A percentile compares a stretch with the other conserved stretches of the same genome.
These are phyloP conservation scores for Parafenestella ontariensis DNA, from an alignment of 2,329 filamentous ascomycete genomes.

Conservation along the genomic window DNA sequence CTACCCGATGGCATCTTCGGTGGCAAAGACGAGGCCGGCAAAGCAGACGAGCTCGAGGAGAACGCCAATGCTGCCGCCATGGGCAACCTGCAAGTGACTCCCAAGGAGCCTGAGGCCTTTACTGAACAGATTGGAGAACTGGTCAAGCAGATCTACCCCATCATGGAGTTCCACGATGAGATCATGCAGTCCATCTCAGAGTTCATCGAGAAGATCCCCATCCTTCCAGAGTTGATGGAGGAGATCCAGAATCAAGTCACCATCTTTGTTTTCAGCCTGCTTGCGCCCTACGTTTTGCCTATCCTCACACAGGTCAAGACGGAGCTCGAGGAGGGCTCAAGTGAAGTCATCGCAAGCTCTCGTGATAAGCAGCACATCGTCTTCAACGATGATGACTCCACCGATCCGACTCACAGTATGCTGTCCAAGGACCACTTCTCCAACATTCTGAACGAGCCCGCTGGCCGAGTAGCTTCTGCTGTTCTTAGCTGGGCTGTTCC, in stretches of 20 bases:
- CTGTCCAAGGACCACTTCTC: slow-evolving; percentile 95
- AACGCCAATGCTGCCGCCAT: slow-evolving; percentile 79
- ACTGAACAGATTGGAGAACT: slow-evolving; percentile 77
- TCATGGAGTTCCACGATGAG: slow-evolving; percentile 89
- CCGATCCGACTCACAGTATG: slow-evolving; percentile 93
- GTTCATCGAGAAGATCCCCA: slow-evolving; percentile 83
- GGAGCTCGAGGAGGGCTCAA: slow-evolving; percentile 84
- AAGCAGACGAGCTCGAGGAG: slow-evolving; percentile 79
- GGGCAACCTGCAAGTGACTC: slow-evolving; percentile 75
- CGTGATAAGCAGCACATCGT: slow-evolving; percentile 85
- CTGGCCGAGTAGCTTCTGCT: slow-evolving; percentile 79
- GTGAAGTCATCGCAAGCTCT: slow-evolving; percentile 86
- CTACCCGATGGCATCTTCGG: slow-evolving; percentile 84
- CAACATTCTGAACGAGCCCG: slow-evolving; percentile 86
- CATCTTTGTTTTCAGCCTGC: slow-evolving; percentile 87
- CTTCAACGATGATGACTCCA: slow-evolving; percentile 77
- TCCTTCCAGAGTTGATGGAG: slow-evolving; percentile 84
- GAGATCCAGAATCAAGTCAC: slow-evolving; percentile 87
- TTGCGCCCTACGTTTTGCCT: slow-evolving; percentile 86
- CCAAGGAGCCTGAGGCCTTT: slow-evolving; percentile 83
- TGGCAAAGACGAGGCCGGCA: slow-evolving; percentile 73
- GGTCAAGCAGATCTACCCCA: slow-evolving; percentile 82
- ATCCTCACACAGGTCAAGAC: slow-evolving; percentile 86
- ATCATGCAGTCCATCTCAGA: slow-evolving; percentile 79
- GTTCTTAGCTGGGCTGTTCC: slow-evolving; percentile 87